Evolutionary conservation across 169 alveolate genomes (phyloP).

Genomic region (Plasmodium reichenowi): DNA sequence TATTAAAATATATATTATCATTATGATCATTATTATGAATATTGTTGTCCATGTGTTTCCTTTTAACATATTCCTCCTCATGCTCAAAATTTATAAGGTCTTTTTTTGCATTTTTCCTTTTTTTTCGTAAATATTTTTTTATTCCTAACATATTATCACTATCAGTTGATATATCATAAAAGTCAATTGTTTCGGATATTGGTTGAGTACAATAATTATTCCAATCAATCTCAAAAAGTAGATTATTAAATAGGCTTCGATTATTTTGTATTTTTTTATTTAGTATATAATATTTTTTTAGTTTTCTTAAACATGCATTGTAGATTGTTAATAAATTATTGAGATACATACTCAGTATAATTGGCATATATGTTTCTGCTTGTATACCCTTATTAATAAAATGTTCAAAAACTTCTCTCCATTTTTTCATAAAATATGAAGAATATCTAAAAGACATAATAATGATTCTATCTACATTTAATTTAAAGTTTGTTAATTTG

Average conservation of each 20-base stretch:
- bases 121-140: conserved; percentile 32
- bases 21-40: neutral
- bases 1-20: neutral
- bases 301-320: conserved; percentile 51
- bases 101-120: conserved; percentile 25
- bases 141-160: conserved; percentile 20
- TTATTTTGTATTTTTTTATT: conserved; percentile 29
- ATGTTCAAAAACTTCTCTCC: conserved; percentile 69
- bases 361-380: conserved; percentile 61
- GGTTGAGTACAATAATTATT: conserved; percentile 10
- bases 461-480: conserved; percentile 63
- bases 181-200: neutral
- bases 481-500: conserved; percentile 40
- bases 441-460: conserved; percentile 62
- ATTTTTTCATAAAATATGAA: conserved; percentile 33
- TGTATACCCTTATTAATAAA: conserved; percentile 55
- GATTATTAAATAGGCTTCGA: conserved; percentile 6
- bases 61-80: neutral
- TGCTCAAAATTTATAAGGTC: neutral
- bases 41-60: neutral
- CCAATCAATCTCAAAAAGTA: conserved; percentile 10
- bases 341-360: conserved; percentile 61
- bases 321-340: conserved; percentile 59
- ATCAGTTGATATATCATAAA: conserved; percentile 32
- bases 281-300: conserved; percentile 26